Base-by-base conservation (phyloP, 164 flowering plant species). In the Vitis riparia region DNA sequence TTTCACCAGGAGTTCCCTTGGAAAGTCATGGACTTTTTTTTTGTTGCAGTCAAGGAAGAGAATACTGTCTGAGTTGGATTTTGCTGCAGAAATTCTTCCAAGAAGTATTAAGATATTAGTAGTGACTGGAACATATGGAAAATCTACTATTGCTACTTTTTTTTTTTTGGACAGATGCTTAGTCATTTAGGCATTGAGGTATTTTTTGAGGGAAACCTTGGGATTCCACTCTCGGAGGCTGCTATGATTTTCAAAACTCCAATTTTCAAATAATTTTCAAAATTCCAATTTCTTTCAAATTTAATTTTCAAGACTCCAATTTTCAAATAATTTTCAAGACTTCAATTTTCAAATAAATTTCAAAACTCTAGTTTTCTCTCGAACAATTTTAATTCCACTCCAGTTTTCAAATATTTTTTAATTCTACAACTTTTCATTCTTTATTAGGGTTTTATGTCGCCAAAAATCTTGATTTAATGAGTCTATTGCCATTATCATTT, bases 41-140 rank as follows among this genome's bases (percentile, higher is more conserved):
- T 51, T 80, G 65, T 57, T 76, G 73, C 80, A 80, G 47, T 78
- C 83, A 14, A 82, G 86, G 68, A 67, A 51, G 44, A 60, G 32
- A 51, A 80, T 80, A 23, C 63, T 83, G 77, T 83, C 84, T 55
- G 86, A 83, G 72, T 56, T 83, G 66, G 82, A 80, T 66, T 83
- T 83, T 77, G 86, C 86, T 11, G 82, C 86, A 14, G 80, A 83
- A 71, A 69, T 71, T 55, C 68, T 83, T 64, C 80, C 84, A 16
- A 62, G 65, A 29, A 55, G 62, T 51, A 65, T 74, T 60, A 81
- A 73, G 75, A 59, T 83, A 64, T 61, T 81, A 59, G 84, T 83
- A 37, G 77, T 83, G 66, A 79, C 86, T 17, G 82, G 84, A 64
- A 83, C 82, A 37, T 79, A 83, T 73, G 86, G 86, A 67, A 83